phyloP scores from a whole-genome alignment of 2,329 filamentous ascomycete genomes.

The Chrysoporthe austroafricana region DNA sequence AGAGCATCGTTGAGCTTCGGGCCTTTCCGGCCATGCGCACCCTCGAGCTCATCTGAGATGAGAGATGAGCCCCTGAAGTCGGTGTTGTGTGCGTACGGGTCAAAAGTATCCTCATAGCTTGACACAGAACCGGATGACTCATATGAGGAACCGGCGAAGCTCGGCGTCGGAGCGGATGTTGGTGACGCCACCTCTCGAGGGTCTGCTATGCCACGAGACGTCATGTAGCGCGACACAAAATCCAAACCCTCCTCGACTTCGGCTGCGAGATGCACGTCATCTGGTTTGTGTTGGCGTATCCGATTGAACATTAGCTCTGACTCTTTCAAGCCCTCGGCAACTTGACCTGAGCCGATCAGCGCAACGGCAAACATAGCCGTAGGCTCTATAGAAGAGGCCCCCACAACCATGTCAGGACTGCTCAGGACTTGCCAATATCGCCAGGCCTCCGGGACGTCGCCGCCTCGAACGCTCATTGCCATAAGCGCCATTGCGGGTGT shows the following conservation, averaged over 20 bases:
- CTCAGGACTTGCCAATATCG: slow-evolving; percentile 80
- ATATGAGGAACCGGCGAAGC: slow-evolving; percentile 55
- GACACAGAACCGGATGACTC: slow-evolving; percentile 60
- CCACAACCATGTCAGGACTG: slow-evolving; percentile 62
- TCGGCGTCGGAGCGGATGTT: slow-evolving; percentile 48
- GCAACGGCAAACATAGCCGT: slow-evolving; percentile 90
- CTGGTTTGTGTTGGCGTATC: slow-evolving; percentile 66
- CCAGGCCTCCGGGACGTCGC: slow-evolving; percentile 76
- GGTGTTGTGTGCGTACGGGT: slow-evolving; percentile 87
- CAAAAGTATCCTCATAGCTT: slow-evolving; percentile 79
- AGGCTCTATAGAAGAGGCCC: slow-evolving; percentile 76
- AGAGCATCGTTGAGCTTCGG: slow-evolving; percentile 80
- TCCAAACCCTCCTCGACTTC: slow-evolving; percentile 88
- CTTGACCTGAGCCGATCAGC: slow-evolving; percentile 81
- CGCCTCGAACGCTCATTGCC: slow-evolving; percentile 82
- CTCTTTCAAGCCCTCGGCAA: slow-evolving; percentile 78
- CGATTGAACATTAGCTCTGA: slow-evolving; percentile 86
- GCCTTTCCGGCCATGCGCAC: slow-evolving; percentile 71
- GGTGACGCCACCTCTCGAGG: slow-evolving; percentile 57
- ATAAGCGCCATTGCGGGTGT: slow-evolving; percentile 78
- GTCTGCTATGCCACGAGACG: slow-evolving; percentile 56
- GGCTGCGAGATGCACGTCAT: slow-evolving; percentile 65
- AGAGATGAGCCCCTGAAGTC: slow-evolving; percentile 92
- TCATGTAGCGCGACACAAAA: slow-evolving; percentile 65
- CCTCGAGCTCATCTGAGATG: slow-evolving; percentile 89